Conservation (phyloP, 805 yeast genomes). For the Kazachstania martiniae region DNA sequence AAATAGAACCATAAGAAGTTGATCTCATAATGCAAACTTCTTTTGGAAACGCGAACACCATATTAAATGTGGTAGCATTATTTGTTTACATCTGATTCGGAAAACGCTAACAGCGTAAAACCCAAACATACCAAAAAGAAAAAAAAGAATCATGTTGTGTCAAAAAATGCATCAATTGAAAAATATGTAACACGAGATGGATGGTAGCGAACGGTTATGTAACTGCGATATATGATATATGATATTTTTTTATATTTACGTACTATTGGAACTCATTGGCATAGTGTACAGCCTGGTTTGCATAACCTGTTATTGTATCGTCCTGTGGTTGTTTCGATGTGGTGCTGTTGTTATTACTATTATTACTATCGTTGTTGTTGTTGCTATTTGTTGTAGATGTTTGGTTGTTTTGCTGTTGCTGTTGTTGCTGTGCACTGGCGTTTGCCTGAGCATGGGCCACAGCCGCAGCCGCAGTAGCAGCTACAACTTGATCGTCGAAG, state of each 20-base stretch:
- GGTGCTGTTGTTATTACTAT: slow-evolving; percentile 1
- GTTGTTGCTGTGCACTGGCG: slow-evolving; percentile 12
- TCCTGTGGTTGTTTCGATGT: slow-evolving; percentile 2
- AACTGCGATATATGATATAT: too few relatives aligned
- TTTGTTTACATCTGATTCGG: too few relatives aligned
- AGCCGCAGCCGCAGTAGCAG: slow-evolving; percentile 29
- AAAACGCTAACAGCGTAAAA: too few relatives aligned
- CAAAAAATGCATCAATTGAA: background rate
- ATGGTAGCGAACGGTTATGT: too few relatives aligned
- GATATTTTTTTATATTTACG: too few relatives aligned
- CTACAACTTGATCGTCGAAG: slow-evolving; percentile 29
- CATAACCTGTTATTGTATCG: slow-evolving; percentile 21
- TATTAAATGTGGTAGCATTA: too few relatives aligned
- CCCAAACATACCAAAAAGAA: too few relatives aligned
- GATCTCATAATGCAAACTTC: too few relatives aligned
- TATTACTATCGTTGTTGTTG: background rate
- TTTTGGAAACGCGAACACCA: too few relatives aligned
- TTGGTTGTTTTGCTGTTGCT: slow-evolving; percentile 1
- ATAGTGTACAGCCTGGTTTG: slow-evolving; percentile 26
- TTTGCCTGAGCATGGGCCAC: slow-evolving; percentile 26
- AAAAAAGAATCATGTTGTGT: background rate
- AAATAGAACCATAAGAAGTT: too few relatives aligned
- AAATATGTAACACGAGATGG: background rate
- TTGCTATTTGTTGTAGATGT: slow-evolving; percentile 1
- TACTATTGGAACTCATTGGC: slow-evolving; percentile 26